Base-by-base conservation (phyloP, 768 basidiomycete genomes). In the Auriscalpium microsporum region DNA sequence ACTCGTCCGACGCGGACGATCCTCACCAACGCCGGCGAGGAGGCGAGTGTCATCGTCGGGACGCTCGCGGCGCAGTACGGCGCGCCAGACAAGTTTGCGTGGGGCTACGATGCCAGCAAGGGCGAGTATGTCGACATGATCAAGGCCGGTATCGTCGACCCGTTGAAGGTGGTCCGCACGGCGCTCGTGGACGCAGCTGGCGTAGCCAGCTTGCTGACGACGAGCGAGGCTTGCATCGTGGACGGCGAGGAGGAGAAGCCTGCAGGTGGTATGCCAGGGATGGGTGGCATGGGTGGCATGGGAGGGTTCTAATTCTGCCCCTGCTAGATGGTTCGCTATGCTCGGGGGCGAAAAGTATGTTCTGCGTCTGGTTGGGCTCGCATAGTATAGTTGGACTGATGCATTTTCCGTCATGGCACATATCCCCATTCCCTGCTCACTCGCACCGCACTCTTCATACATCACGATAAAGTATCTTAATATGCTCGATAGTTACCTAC, bases 71-170 rank as follows among this genome's bases (percentile, higher is more conserved):
- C 76, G 54, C 72, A 82, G 64, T 88, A 90, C 65, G 85, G 80
- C 8, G 60, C 73, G 16, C 70, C 81, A 28, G 93, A 93, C 72
- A 82, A 92, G 74, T 92, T 92, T 68, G 76, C 75, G 11, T 84
- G 81, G 82, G 90, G 94, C 1, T 96, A 96, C 72, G 92, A 96
- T 62, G 93, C 94, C 23, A 79, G 83, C 65, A 87, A 86, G 74
- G 92, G 90, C 59, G 88, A 94, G 73, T 97, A 91, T 66, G 83
- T 87, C 46, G 91, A 98, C 72, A 94, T 98, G 93, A 87, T 97
- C 73, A 78, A 85, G 70, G 78, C 83, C 33, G 95, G 95, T 65
- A 96, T 98, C 63, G 86, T 97, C 46, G 95, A 98, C 74, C 94
- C 94, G 1, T 75, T 94, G 58, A 95, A 95, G 82, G 95, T 98